phyloP scores from a whole-genome alignment of 2,329 filamentous ascomycete species.

The Microcyclosporella mali region DNA sequence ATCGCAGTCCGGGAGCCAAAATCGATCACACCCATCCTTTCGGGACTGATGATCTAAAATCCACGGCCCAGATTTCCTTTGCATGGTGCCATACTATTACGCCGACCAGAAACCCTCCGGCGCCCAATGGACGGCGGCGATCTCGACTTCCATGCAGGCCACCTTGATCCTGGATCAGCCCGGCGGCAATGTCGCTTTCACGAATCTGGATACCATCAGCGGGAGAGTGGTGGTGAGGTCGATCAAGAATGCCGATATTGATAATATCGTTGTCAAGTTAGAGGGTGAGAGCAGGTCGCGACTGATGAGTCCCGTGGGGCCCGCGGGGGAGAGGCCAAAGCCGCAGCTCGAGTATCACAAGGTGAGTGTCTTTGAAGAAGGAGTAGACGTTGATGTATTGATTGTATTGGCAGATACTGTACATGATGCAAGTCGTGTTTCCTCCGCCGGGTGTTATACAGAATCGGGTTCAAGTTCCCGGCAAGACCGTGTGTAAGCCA shows the following conservation, averaged over 20 bases:
- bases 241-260: conserved; percentile 41
- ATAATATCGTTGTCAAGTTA: conserved; percentile 67
- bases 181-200: conserved; percentile 36
- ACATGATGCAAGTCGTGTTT: conserved; percentile 60
- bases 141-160: conserved; percentile 11
- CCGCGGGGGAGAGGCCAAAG: conserved; percentile 38
- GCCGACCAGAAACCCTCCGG: not conserved
- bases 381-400: conserved; percentile 30
- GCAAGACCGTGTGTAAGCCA: conserved; percentile 38
- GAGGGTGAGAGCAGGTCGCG: conserved; percentile 72
- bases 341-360: conserved; percentile 49
- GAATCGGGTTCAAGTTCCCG: conserved; percentile 16
- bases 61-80: not conserved
- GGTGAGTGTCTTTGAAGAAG: too few species aligned
- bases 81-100: not conserved
- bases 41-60: too few species aligned
- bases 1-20: too few species aligned
- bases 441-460: conserved; percentile 31
- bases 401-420: conserved; percentile 54
- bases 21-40: too few species aligned
- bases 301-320: conserved; percentile 47
- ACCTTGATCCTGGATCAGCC: conserved; percentile 30
- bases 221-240: conserved; percentile 49
- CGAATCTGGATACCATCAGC: conserved; percentile 68
- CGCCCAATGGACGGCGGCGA: not conserved